A percentile compares a stretch with the other conserved stretches of the same genome.
phyloP scores from a whole-genome alignment of 164 flowering plant species.

The Annona cherimola region DNA sequence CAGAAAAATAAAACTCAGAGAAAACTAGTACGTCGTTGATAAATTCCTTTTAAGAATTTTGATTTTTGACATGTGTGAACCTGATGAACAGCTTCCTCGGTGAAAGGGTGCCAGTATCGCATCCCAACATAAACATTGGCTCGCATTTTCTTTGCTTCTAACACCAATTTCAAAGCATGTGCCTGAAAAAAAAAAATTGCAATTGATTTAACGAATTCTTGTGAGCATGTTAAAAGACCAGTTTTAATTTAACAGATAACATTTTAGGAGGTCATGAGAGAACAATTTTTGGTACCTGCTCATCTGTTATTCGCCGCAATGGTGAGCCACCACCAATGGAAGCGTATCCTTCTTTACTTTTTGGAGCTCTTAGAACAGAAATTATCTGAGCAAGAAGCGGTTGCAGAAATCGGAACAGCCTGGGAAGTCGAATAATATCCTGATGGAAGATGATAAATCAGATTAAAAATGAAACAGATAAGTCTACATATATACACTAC shows the following conservation, averaged over 20 bases:
- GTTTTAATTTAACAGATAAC: not conserved
- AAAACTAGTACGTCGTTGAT: too few species aligned
- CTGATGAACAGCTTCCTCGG: constrained; percentile 87
- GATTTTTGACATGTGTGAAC: constrained; percentile 32
- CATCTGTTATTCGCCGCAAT: constrained; percentile 83
- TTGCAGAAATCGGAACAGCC: constrained; percentile 77
- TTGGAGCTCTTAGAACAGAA: constrained; percentile 82
- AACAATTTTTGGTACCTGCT: constrained; percentile 50
- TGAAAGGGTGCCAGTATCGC: constrained; percentile 96
- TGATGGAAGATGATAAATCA: constrained; percentile 18
- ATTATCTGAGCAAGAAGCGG: constrained; percentile 78
- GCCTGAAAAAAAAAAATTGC: constrained; percentile 55
- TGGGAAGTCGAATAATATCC: constrained; percentile 95
- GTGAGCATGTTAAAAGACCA: not conserved
- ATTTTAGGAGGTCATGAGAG: not conserved
- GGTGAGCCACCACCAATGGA: constrained; percentile 99
- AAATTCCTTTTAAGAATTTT: not conserved
- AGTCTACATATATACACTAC: not conserved
- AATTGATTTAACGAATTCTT: not conserved
- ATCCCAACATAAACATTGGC: constrained; percentile 84
- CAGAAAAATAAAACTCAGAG: not conserved
- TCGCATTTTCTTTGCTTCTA: constrained; percentile 51
- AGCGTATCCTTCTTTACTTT: constrained; percentile 99
- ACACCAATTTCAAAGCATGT: constrained; percentile 60
- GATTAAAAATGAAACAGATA: too few species aligned